Evolutionary conservation across 2,329 filamentous ascomycete genomes (phyloP), one percentile per base, ranked within the genome.

Genomic region (Myriangium duriaei): DNA sequence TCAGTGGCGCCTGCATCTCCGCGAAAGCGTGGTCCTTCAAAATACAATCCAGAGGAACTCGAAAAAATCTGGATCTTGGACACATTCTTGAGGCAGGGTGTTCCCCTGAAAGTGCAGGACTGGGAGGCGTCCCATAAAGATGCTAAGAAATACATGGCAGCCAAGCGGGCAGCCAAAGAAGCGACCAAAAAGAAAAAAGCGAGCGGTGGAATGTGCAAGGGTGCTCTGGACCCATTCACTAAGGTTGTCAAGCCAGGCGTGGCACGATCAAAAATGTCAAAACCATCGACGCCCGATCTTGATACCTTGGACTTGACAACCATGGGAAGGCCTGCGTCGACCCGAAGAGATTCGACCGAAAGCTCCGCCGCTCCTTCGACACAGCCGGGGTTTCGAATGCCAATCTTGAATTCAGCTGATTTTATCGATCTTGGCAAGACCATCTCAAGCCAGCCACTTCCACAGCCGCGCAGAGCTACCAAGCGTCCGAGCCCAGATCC

Each of bases 1-100:
- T 17, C 24, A 14, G 47, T 42, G 13, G 47, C 47, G 12, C 53
- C 54, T 11, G 49, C 55, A 11, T 59, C 57, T 18, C 56, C 61
- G 0, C 65, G 58, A 2, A 67, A 62, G 49, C 56, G 67, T 49
- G 54, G 54, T 31, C 59, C 49, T 35, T 63, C 51, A 35, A 56
- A 52, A 1, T 86, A 80, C 47, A 76, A 86, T 48, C 80, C 84
- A 0, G 68, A 67, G 6, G 67, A 74, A 17, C 63, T 74, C 1
- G 74, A 82, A 29, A 72, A 79, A 45, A 56, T 71, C 7, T 88
- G 82, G 82, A 59, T 87, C 4, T 65, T 80, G 14, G 74, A 79
- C 47, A 67, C 70, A 0, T 65, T 82, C 37, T 71, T 75, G 4
- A 73, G 69, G 40, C 54, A 78, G 2, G 80, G 81, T 0, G 68